Base-by-base conservation (phyloP, 2,329 filamentous ascomycete species). In the Microdochium trichocladiopsis region DNA sequence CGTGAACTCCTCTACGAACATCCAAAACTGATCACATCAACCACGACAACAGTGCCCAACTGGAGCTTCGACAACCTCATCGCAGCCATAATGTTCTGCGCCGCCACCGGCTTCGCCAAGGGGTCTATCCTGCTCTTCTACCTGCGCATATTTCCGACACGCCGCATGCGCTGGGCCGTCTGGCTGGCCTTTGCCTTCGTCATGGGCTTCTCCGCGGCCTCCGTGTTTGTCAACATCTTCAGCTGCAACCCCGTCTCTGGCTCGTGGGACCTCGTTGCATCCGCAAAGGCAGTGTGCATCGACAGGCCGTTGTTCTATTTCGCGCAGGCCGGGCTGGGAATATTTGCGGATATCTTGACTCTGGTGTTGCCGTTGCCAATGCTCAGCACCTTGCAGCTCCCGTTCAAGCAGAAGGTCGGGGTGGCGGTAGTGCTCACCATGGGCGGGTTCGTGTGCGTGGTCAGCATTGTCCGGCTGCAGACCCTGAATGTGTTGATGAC, bases 301-400 rank as follows among this genome's bases (percentile, higher is more conserved):
- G 54, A 61, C 48, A 54, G 59, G 6, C 59, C 61, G n/a, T 56
- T 57, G 14, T 58, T 62, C 50, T 63, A 61, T 52, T 63, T 63
- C 45, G 59, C 56, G 23, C 61, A 63, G 51, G 61, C 61, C 22
- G 55, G 54, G 10, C 48, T 63, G 25, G 59, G 60, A 18, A 63
- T 63, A 24, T 56, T 57, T 25, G 57, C 60, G 12, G 61, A 63
- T 47, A 58, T 62, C 49, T 54, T 53, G 12, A 60, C 60, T 9
- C 57, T 62, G 4, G 51, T 63, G 2, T 56, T 76, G 23, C 74
- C 74, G 0, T 61, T 72, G 11, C 63, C 75, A 22, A 66, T 76
- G 25, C 69, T 75, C 6, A 66, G 69, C 62, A 69, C 72, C n/a
- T 61, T 77, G 4, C 65, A 69, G 25, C 67, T 77, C 37, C 65